Percentiles rank a stretch among this genome's conserved stretches.
Evolutionary conservation across 2,329 filamentous ascomycete genomes (phyloP).

Genomic region (Ascochyta rabiei): DNA sequence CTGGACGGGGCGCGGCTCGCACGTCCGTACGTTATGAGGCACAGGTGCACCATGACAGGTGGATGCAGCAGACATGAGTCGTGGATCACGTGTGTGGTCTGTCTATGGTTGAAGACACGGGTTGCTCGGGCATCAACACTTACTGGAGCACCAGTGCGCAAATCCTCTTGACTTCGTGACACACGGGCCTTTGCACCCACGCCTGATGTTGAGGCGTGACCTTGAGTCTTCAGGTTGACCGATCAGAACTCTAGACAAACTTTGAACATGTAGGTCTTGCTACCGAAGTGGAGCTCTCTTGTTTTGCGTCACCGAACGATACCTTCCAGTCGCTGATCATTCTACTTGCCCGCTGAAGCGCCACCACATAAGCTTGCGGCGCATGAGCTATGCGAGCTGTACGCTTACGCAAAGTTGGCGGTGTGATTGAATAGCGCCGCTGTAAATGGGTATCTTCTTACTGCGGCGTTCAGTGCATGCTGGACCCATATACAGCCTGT

Average conservation of each 20-base stretch:
- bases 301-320: background rate
- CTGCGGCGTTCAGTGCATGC: background rate
- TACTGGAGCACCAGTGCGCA: background rate
- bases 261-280: background rate
- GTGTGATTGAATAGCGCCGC: background rate
- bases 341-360: background rate
- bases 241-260: background rate
- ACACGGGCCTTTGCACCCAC: background rate
- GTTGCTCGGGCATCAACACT: background rate
- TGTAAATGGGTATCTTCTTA: background rate
- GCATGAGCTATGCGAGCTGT: background rate
- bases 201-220: background rate
- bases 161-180: background rate
- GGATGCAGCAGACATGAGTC: background rate
- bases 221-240: background rate
- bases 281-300: too few species aligned
- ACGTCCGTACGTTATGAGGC: background rate
- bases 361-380: background rate
- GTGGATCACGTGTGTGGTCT: slow-evolving; percentile 1
- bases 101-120: background rate
- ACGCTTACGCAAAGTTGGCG: background rate
- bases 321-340: background rate
- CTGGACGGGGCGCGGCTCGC: background rate
- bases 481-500: background rate
- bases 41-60: slow-evolving; percentile 1